Percentiles rank a stretch among this genome's conserved stretches.
Evolutionary conservation across 2,329 filamentous ascomycete genomes (phyloP).

Genomic region (Sporothrix brasiliensis): DNA sequence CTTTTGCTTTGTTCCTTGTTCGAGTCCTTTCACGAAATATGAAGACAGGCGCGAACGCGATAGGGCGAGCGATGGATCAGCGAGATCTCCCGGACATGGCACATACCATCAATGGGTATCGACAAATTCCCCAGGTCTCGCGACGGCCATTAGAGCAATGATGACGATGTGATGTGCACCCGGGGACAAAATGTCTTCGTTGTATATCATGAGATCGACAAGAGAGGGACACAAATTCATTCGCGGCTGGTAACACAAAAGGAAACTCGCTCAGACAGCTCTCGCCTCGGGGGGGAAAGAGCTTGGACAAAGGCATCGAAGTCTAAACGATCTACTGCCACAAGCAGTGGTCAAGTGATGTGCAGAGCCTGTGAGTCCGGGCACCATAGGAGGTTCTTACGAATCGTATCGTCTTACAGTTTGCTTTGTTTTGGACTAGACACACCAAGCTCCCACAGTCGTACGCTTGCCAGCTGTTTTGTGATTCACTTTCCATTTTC

Average conservation of each 20-base stretch:
- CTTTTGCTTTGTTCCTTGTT: background rate
- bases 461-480: background rate
- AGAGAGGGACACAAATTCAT: background rate
- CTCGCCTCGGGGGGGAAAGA: background rate
- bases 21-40: background rate
- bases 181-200: background rate
- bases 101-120: conserved; percentile 6
- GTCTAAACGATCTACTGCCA: conserved; percentile 1
- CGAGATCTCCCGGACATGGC: conserved; percentile 3
- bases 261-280: conserved; percentile 10
- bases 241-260: background rate
- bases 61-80: conserved; percentile 11
- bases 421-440: conserved; percentile 4
- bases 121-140: background rate
- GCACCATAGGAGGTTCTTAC: background rate
- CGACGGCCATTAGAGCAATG: conserved; percentile 1
- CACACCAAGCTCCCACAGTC: background rate
- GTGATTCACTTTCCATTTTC: background rate
- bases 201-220: background rate
- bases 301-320: too few relatives aligned
- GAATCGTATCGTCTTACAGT: background rate
- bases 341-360: conserved; percentile 25
- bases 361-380: conserved; percentile 14
- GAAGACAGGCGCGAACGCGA: background rate
- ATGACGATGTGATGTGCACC: conserved; percentile 12